Evolutionary conservation across 257 asterid genomes (phyloP), one percentile per base, ranked within the genome.

Genomic region (Plectranthus barbatus): DNA sequence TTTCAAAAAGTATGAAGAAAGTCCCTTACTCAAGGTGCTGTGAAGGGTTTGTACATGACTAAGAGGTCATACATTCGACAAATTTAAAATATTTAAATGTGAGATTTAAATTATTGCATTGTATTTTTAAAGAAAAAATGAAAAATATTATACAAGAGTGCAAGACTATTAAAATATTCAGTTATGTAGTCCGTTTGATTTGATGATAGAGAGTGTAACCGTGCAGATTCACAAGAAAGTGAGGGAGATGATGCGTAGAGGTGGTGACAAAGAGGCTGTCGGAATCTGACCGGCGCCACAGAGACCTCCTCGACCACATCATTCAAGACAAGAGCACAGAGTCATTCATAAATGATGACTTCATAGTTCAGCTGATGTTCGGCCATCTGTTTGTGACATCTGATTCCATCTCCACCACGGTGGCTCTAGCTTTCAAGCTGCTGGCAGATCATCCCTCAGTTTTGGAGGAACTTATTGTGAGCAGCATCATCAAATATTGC

Each of bases 291-390:
- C 74, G 77, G 60, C 56, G 3, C 2, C 53, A 78, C 11, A 87
- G 86, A 13, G 95, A 86, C 61, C 70, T 89, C 23, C 86, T 89
- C 7, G 93, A 84, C 57, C 93, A 84, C 52, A 75, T 88, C 15
- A 74, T 89, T 40, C 71, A 74, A 21, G 96, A 89, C 69, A 86
- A 79, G 86, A 78, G 50, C 57, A 82, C 83, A 0, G 82, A 82
- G 60, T 64, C 86, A 4, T 88, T 70, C 76, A n/a, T 89, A 9
- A 76, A 74, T 5, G 93, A 86, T 47, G 95, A 89, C 53, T 86
- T 82, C 76, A 83, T 86, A n/a, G 91, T 89, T 49, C 96, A 88
- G 56, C 52, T 85, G 6, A 88, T 88, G 96, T 88, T 88, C 26
- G 92, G 90, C 2, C 72, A 86, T 21, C 54, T 88, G 20, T 88